A percentile compares a stretch with the other conserved stretches of the same genome.
phyloP scores from a whole-genome alignment of 768 basidiomycete species.

The Pleurotus giganteus region DNA sequence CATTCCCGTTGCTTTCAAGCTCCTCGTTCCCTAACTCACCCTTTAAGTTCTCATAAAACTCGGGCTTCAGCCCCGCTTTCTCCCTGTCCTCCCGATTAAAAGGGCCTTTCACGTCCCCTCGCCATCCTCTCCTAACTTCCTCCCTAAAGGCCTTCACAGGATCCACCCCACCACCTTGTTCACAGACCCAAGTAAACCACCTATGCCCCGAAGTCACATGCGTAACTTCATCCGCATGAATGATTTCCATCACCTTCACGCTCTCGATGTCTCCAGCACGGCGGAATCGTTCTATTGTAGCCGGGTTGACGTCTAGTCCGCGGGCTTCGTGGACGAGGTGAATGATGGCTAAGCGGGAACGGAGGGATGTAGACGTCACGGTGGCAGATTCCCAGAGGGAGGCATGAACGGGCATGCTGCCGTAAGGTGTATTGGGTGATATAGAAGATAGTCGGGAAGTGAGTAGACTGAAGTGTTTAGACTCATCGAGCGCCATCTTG shows the following conservation, averaged over 20 bases:
- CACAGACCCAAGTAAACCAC: slow-evolving; percentile 81
- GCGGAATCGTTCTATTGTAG: slow-evolving; percentile 70
- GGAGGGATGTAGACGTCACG: slow-evolving; percentile 64
- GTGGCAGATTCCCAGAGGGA: slow-evolving; percentile 78
- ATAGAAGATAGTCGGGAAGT: slow-evolving; percentile 58
- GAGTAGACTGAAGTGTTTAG: slow-evolving; percentile 77
- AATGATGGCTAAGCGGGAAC: slow-evolving; percentile 76
- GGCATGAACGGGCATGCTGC: slow-evolving; percentile 72
- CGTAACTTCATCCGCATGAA: slow-evolving; percentile 79
- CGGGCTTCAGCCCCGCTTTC: slow-evolving; percentile 67
- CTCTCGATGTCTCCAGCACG: slow-evolving; percentile 65
- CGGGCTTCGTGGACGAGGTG: slow-evolving; percentile 85
- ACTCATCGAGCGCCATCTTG: slow-evolving; percentile 83
- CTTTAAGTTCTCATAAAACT: slow-evolving; percentile 69
- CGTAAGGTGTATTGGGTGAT: slow-evolving; percentile 67
- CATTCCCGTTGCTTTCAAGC: no score
- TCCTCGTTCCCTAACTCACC: slow-evolving; percentile 52
- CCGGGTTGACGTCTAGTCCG: slow-evolving; percentile 82
- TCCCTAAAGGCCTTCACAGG: slow-evolving; percentile 66
- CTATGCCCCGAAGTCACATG: slow-evolving; percentile 82
- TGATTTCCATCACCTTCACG: slow-evolving; percentile 66
- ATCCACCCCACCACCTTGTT: slow-evolving; percentile 41
- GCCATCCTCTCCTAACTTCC: slow-evolving; percentile 68
- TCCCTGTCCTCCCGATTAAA: slow-evolving; percentile 75
- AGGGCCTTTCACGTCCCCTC: slow-evolving; percentile 76